Conservation (phyloP, 176 grass and related monocot species). For the Panicum miliaceum region DNA sequence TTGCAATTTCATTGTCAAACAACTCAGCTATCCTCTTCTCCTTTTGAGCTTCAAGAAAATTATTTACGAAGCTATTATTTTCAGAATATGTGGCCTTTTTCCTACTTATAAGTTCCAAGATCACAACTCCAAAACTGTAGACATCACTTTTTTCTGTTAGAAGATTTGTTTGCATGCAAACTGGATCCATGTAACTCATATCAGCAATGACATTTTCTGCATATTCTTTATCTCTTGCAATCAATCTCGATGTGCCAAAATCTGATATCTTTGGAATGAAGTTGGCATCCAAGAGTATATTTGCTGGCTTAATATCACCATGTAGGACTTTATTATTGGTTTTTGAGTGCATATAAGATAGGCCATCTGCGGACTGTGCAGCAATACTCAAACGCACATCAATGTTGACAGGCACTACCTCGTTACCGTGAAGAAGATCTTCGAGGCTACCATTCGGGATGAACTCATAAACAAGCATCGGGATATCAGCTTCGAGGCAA, state of each 20-base stretch:
- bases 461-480: background rate
- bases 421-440: background rate
- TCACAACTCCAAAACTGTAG: slow-evolving; percentile 7
- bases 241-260: background rate
- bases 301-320: background rate
- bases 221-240: background rate
- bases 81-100: background rate
- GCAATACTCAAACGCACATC: background rate
- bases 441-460: background rate
- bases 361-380: background rate
- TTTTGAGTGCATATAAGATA: background rate
- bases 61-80: background rate
- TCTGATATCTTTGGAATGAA: background rate
- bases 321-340: background rate
- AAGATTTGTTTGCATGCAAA: background rate
- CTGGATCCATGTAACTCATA: background rate
- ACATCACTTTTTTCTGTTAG: slow-evolving; percentile 7
- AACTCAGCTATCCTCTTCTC: background rate
- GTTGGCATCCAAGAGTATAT: background rate
- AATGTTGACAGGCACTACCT: background rate
- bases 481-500: background rate
- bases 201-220: background rate
- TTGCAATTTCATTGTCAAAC: background rate
- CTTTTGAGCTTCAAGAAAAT: background rate
- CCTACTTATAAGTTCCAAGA: background rate